Base-by-base conservation (phyloP, 2,329 filamentous ascomycete genomes). In the Ophiostoma perfectum region DNA sequence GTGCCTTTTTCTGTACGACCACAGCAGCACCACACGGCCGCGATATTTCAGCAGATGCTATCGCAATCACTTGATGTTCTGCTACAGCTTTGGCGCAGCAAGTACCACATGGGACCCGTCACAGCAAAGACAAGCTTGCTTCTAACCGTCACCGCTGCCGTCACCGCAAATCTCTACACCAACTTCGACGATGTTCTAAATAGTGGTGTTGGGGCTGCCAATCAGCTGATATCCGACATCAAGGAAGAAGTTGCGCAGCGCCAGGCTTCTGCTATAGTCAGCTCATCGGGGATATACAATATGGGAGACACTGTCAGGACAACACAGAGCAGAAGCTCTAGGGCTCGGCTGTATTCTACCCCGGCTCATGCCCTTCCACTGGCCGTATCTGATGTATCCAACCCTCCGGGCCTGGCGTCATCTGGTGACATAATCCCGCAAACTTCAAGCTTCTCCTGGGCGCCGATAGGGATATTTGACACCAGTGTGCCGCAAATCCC, bases 31-130 rank as follows among this genome's bases (percentile, higher is more conserved):
- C 66, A 68, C 49, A 69, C 64, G 4, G 66, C 66, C 0, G 27
- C 49, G 0, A 27, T 70, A 6, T 68, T 68, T 36, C 70, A 69
- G 47, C 44, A 58, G 18, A 58, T 66, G 41, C 9, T 69, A 7
- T 38, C 42, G 3, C 38, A 67, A 18, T 68, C 44, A 16, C 49
- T 69, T 9, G 44, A 38, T 2, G 38, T 39, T 1, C 39, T 70
- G 14, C 41, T 64, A 3, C 58, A 58, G 38, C 9, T 68, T 3
- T 68, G 66, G 64, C 68, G 60, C 41, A 64, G 49, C 49, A 64
- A 64, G 38, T 68, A 49, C 4, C 66, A 70, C n/a, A 45, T 67
- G 4, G 70, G 70, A 1, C 70, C 70, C 5, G 62, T 70, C 16
- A 65, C 66, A 2, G 70, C 70, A 42, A 70, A 68, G 64, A 62